These are phyloP conservation scores for Clarireedia monteithiana DNA, from an alignment of 2,329 filamentous ascomycete species.

Conservation along the genomic window DNA sequence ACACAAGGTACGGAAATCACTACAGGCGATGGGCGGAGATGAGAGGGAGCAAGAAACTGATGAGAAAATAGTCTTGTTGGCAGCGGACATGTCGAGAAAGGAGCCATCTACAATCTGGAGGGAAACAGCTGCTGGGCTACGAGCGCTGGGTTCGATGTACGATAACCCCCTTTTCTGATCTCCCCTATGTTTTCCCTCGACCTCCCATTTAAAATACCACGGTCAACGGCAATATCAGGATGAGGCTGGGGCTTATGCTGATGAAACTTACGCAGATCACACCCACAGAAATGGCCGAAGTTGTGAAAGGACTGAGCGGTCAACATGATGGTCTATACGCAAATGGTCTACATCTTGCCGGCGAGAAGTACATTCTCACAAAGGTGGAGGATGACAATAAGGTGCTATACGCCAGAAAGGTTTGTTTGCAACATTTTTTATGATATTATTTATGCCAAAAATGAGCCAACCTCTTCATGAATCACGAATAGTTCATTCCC, in stretches of 20 bases:
- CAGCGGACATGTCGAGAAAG: conserved; percentile 74
- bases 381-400: conserved; percentile 64
- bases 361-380: conserved; percentile 71
- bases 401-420: conserved; percentile 76
- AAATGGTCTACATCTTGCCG: conserved; percentile 68
- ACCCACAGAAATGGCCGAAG: conserved; percentile 50
- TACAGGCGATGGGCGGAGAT: not conserved
- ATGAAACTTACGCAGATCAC: conserved; percentile 37
- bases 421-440: conserved; percentile 34
- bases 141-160: conserved; percentile 52
- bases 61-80: conserved; percentile 60
- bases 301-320: conserved; percentile 45
- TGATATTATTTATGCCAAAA: too few species aligned
- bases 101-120: conserved; percentile 72
- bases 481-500: too few species aligned
- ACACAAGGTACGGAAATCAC: conserved; percentile 44
- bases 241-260: not conserved
- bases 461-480: too few species aligned
- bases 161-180: conserved; percentile 8
- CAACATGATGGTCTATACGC: conserved; percentile 54
- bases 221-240: not conserved
- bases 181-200: not conserved
- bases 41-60: conserved; percentile 16
- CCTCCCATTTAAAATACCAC: not conserved
- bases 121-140: conserved; percentile 76